Conservation (phyloP, 768 basidiomycete genomes). For the Suillus discolor region DNA sequence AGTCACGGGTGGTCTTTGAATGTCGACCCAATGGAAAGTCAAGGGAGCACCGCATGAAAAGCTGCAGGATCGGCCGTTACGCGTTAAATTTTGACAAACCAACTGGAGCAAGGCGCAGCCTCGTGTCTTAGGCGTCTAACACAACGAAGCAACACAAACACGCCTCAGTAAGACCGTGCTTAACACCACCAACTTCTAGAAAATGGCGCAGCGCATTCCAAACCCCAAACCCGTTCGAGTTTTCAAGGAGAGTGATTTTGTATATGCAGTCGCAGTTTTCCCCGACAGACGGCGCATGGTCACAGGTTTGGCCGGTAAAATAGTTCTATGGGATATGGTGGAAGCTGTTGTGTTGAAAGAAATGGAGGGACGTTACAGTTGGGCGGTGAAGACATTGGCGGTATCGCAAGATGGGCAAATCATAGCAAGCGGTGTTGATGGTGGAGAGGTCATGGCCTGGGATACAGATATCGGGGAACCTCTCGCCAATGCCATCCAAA, state of each 20-base stretch:
- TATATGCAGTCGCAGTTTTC: background rate
- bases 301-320: background rate
- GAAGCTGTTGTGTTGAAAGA: background rate
- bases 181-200: background rate
- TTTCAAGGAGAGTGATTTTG: accelerated
- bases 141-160: background rate
- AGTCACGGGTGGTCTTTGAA: background rate
- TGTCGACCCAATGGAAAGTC: background rate
- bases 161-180: too few relatives aligned
- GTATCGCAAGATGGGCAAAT: background rate
- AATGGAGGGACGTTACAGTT: background rate
- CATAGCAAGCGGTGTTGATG: background rate
- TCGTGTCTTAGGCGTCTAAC: background rate
- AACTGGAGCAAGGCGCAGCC: background rate
- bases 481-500: background rate
- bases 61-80: too few relatives aligned
- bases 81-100: too few relatives aligned
- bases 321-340: background rate
- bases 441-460: background rate
- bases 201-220: background rate
- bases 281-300: background rate
- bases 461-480: background rate
- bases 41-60: background rate
- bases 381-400: background rate
- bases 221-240: background rate